A percentile compares a stretch with the other conserved stretches of the same genome.
These are phyloP conservation scores for Epithele typhae DNA, from an alignment of 768 basidiomycete species.

Conservation along the genomic window DNA sequence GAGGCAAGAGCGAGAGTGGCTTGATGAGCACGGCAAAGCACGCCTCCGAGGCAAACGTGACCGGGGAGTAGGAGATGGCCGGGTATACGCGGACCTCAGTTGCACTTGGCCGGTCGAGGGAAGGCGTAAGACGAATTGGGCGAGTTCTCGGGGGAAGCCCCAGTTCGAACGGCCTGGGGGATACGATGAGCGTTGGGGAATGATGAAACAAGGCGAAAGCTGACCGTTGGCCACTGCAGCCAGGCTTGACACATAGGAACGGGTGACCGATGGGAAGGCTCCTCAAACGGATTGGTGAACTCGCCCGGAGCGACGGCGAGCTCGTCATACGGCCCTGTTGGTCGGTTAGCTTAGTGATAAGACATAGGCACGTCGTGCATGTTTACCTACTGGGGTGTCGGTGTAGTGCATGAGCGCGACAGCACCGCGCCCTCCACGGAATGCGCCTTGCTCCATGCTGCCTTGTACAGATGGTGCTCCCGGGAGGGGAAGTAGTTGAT, in stretches of 20 bases:
- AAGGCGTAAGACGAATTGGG: constrained; percentile 12
- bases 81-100: constrained; percentile 13
- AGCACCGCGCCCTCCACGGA: constrained; percentile 9
- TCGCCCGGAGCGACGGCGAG: constrained; percentile 9
- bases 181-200: neutral
- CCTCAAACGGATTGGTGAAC: constrained; percentile 9
- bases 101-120: constrained; percentile 5
- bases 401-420: constrained; percentile 7
- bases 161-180: constrained; percentile 9
- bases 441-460: constrained; percentile 3
- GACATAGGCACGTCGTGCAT: too few species aligned
- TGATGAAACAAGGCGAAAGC: neutral
- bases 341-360: too few species aligned
- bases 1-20: constrained; percentile 7
- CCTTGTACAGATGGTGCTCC: constrained; percentile 7
- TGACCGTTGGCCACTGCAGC: constrained; percentile 9
- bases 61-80: constrained; percentile 9
- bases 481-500: constrained; percentile 14
- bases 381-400: constrained; percentile 7
- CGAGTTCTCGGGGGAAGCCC: constrained; percentile 15
- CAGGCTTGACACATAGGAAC: constrained; percentile 10
- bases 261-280: constrained; percentile 10
- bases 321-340: constrained; percentile 10
- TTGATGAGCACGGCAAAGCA: constrained; percentile 15
- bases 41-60: neutral